Evolutionary conservation across 768 basidiomycete genomes (phyloP).

Genomic region (Boletus fagicola): DNA sequence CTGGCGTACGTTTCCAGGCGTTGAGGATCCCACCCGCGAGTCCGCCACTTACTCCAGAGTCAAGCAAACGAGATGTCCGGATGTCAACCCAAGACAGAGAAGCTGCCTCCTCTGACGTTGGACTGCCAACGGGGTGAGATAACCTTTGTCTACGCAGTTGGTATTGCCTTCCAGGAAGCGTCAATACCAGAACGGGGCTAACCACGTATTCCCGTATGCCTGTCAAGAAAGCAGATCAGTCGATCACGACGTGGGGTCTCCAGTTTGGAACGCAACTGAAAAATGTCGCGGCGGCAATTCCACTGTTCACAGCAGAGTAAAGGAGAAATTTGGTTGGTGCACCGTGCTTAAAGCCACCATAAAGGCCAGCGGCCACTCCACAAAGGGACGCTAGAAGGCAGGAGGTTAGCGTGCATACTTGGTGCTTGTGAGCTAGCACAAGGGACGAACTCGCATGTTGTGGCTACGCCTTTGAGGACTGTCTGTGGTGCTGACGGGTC

Average conservation of each 20-base stretch:
- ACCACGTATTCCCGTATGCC: conserved; percentile 77
- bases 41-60: conserved; percentile 72
- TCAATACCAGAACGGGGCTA: conserved; percentile 54
- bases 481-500: conserved; percentile 38
- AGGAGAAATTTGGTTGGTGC: conserved; percentile 49
- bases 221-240: conserved; percentile 29
- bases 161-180: conserved; percentile 48
- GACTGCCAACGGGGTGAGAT: conserved; percentile 22
- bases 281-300: conserved; percentile 69
- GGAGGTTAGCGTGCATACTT: conserved; percentile 28
- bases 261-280: conserved; percentile 55
- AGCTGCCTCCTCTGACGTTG: conserved; percentile 10
- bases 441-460: conserved; percentile 79
- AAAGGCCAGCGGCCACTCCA: conserved; percentile 43
- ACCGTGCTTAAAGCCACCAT: conserved; percentile 48
- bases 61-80: conserved; percentile 59
- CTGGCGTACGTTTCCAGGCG: conserved; percentile 53
- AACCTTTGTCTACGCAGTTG: conserved; percentile 37
- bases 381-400: conserved; percentile 52
- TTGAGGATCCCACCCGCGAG: conserved; percentile 60
- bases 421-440: conserved; percentile 3
- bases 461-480: conserved; percentile 55
- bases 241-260: background rate
- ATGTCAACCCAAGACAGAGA: conserved; percentile 49
- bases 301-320: conserved; percentile 69